These are phyloP conservation scores for Parastagonospora nodorum DNA, from an alignment of 2,329 filamentous ascomycete species.

Conservation along the genomic window DNA sequence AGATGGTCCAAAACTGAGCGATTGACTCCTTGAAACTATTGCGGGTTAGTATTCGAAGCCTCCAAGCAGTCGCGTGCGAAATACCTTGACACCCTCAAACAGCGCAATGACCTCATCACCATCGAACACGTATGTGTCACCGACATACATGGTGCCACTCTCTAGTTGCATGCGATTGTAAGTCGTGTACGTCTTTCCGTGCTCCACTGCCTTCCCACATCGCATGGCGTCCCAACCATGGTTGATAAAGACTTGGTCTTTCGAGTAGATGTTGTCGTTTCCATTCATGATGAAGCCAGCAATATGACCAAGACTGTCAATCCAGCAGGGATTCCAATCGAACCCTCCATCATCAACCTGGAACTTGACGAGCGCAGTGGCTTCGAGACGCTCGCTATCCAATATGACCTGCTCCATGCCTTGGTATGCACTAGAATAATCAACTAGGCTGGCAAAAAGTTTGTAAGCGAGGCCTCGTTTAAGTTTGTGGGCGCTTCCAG, in stretches of 20 bases:
- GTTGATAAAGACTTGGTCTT: slow-evolving; percentile 19
- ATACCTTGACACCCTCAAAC: slow-evolving; percentile 7
- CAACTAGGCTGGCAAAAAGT: slow-evolving; percentile 9
- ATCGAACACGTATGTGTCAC: slow-evolving; percentile 15
- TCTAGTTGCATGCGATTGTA: slow-evolving; percentile 11
- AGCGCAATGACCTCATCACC: slow-evolving; percentile 9
- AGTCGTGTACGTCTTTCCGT: slow-evolving; percentile 11
- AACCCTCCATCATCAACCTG: slow-evolving; percentile 4
- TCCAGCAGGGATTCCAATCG: slow-evolving; percentile 9
- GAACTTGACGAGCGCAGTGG: slow-evolving; percentile 14
- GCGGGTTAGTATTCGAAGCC: neutral
- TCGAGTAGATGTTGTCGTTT: slow-evolving; percentile 11
- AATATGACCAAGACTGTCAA: slow-evolving; percentile 15
- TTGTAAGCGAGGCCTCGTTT: slow-evolving; percentile 3
- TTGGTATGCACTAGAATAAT: slow-evolving; percentile 15
- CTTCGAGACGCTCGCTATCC: slow-evolving; percentile 19
- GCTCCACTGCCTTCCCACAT: slow-evolving; percentile 8
- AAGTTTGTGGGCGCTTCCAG: slow-evolving; percentile 9
- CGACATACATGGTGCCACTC: slow-evolving; percentile 6
- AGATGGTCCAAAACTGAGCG: neutral
- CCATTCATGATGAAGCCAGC: slow-evolving; percentile 26
- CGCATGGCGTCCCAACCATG: slow-evolving; percentile 25
- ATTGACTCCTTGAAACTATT: slow-evolving; percentile 4
- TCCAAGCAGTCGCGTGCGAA: neutral
- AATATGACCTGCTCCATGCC: slow-evolving; percentile 21